Evolutionary conservation across 139 green algal species (phyloP).

Genomic region (Mesostigma viride): DNA sequence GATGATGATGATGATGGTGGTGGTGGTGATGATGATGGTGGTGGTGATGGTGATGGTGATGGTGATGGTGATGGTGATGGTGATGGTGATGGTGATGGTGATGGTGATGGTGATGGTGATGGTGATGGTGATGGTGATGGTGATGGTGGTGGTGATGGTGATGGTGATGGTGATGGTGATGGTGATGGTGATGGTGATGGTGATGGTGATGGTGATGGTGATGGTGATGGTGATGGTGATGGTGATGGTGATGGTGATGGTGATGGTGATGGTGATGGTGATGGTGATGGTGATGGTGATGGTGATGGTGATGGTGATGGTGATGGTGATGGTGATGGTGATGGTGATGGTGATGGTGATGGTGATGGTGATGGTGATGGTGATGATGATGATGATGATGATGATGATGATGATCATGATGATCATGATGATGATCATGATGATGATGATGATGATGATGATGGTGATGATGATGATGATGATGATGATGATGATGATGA

Average conservation of each 20-base stretch:
- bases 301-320: slow-evolving; percentile 2
- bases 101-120: slow-evolving; percentile 34
- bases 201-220: slow-evolving; percentile 7
- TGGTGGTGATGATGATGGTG: background rate
- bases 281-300: background rate
- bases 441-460: background rate
- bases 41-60: background rate
- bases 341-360: background rate
- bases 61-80: background rate
- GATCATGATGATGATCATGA: slow-evolving; percentile 10
- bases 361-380: slow-evolving; percentile 11
- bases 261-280: background rate
- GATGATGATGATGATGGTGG: background rate
- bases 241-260: background rate
- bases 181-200: background rate
- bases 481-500: background rate
- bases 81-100: slow-evolving; percentile 30
- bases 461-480: background rate
- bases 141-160: no score
- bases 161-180: background rate
- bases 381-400: background rate
- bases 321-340: slow-evolving; percentile 3
- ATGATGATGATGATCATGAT: slow-evolving; percentile 2
- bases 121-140: slow-evolving; percentile 31
- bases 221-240: background rate